Conservation (phyloP, 139 green algal genomes). For the Monoraphidium neglectum region DNA sequence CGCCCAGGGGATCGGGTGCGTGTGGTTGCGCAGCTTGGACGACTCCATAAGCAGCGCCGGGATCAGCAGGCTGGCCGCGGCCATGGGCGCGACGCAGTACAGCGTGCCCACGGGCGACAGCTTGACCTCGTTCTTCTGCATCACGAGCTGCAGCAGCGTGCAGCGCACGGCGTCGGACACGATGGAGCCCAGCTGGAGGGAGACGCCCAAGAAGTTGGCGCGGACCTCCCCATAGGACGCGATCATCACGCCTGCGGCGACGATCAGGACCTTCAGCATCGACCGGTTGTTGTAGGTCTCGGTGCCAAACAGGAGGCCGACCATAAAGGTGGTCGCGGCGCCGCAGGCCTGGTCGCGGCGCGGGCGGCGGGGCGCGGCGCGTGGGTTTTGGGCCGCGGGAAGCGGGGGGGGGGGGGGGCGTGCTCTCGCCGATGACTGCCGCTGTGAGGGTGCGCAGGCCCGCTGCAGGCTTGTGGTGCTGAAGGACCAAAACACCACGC, state of each 20-base stretch:
- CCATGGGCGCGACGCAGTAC: slow-evolving; percentile 8
- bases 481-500: not conserved
- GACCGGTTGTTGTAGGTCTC: slow-evolving; percentile 26
- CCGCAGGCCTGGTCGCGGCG: slow-evolving; percentile 17
- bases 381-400: too few species aligned
- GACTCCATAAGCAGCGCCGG: slow-evolving; percentile 1
- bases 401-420: too few species aligned
- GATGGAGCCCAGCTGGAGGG: slow-evolving; percentile 52
- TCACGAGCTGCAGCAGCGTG: slow-evolving; percentile 42
- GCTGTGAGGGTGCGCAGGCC: too few species aligned
- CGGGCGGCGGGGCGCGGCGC: not conserved
- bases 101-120: slow-evolving; percentile 15
- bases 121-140: slow-evolving; percentile 28
- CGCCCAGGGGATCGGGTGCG: not conserved
- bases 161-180: slow-evolving; percentile 44
- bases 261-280: slow-evolving; percentile 38
- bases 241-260: slow-evolving; percentile 44
- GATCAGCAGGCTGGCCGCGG: slow-evolving; percentile 1
- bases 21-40: not conserved
- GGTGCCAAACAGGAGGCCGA: slow-evolving; percentile 26
- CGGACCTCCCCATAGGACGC: slow-evolving; percentile 55
- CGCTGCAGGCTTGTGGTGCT: too few species aligned
- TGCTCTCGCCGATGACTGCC: too few species aligned
- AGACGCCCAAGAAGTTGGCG: slow-evolving; percentile 46
- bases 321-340: slow-evolving; percentile 34